Evolutionary conservation across 2,329 filamentous ascomycete species (phyloP).

Genomic region (Chaetomiaceae sp.): DNA sequence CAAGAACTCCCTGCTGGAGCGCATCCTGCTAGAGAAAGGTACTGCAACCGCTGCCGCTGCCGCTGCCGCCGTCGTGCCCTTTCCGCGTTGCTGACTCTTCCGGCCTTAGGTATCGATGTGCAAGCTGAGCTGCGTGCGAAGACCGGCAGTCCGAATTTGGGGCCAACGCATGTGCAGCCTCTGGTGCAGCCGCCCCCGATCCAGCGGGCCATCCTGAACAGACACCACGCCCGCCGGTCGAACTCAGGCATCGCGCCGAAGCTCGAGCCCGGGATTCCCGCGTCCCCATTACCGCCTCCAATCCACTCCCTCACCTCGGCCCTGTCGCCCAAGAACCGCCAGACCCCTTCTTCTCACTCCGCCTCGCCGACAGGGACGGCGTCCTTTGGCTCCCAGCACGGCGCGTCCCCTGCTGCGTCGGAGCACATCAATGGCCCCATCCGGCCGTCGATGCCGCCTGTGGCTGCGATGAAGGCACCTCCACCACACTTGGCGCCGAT

Average conservation of each 20-base stretch:
- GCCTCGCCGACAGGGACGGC: constrained; percentile 49
- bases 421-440: constrained; percentile 20
- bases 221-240: constrained; percentile 67
- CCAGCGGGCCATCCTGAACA: constrained; percentile 73
- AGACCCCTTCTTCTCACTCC: constrained; percentile 73
- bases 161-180: constrained; percentile 62
- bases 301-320: constrained; percentile 49
- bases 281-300: constrained; percentile 38
- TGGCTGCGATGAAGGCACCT: constrained; percentile 35
- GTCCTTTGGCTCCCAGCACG: constrained; percentile 43
- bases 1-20: constrained; percentile 93
- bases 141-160: constrained; percentile 77
- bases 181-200: constrained; percentile 69
- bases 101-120: constrained; percentile 75
- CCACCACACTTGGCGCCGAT: constrained; percentile 30
- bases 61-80: neutral
- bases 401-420: constrained; percentile 32
- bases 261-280: constrained; percentile 48
- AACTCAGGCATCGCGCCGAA: constrained; percentile 71
- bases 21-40: constrained; percentile 96
- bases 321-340: constrained; percentile 63
- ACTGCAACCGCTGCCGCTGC: too few species aligned
- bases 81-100: constrained; percentile 6
- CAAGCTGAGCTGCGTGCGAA: constrained; percentile 92
- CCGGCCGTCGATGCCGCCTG: constrained; percentile 30